phyloP scores from a whole-genome alignment of 106 monocot species.

The Apostasia ramifera region DNA sequence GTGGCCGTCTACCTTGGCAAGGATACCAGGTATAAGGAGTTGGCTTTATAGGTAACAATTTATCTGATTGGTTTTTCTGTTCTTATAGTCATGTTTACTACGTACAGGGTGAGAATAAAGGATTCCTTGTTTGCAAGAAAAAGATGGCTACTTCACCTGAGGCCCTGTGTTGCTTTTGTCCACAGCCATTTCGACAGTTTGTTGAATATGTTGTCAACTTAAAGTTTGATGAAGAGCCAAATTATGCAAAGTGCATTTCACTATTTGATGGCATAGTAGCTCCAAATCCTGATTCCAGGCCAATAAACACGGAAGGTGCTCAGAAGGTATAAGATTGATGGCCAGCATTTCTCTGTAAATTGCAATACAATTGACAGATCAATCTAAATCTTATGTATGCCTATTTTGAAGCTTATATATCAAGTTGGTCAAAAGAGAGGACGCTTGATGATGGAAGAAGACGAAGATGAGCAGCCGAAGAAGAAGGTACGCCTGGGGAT shows the following conservation, averaged over 20 bases:
- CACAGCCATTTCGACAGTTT: conserved; percentile 68
- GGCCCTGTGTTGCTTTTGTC: conserved; percentile 64
- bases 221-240: conserved; percentile 91
- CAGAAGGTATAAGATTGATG: conserved; percentile 41
- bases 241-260: conserved; percentile 79
- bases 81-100: conserved; percentile 6
- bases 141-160: conserved; percentile 90
- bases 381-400: conserved; percentile 6
- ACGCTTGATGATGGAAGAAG: conserved; percentile 48
- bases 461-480: conserved; percentile 80
- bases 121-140: conserved; percentile 86
- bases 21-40: conserved; percentile 59
- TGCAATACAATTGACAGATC: not conserved
- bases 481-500: conserved; percentile 84
- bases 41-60: not conserved
- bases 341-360: too few relatives aligned
- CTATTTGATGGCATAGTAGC: conserved; percentile 82
- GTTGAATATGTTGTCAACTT: conserved; percentile 77
- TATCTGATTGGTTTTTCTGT: not conserved
- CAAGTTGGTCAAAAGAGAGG: conserved; percentile 94
- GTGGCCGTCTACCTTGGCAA: conserved; percentile 89
- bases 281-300: conserved; percentile 64
- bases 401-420: conserved; percentile 38
- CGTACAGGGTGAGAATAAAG: conserved; percentile 79
- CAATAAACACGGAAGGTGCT: conserved; percentile 83